Evolutionary conservation across 192 early-diverging fungal genomes (phyloP).

Genomic region (Rhizophagus prolifer): DNA sequence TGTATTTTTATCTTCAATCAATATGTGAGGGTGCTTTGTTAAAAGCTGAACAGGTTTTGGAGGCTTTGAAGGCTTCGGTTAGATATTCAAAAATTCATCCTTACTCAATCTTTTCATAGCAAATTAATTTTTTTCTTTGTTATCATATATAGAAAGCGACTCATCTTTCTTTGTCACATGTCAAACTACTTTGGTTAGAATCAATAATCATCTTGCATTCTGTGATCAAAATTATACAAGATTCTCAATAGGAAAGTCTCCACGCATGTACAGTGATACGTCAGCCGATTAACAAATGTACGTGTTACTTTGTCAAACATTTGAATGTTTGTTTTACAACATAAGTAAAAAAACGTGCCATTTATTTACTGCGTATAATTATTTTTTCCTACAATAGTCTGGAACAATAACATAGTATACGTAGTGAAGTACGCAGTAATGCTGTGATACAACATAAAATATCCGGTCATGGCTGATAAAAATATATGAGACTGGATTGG

Average conservation of each 20-base stretch:
- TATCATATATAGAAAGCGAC: not conserved
- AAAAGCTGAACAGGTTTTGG: not conserved
- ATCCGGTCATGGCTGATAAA: not conserved
- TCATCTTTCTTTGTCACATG: not conserved
- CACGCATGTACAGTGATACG: not conserved
- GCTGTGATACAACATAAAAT: not conserved
- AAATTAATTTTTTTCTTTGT: not conserved
- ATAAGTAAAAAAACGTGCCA: not conserved
- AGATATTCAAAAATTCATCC: not conserved
- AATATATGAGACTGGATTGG: not conserved
- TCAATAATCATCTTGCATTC: constrained; percentile 2
- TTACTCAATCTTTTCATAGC: not conserved
- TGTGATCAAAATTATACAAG: not conserved
- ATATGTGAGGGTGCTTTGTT: not conserved
- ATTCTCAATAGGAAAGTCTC: not conserved
- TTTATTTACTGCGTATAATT: not conserved
- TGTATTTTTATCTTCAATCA: not conserved
- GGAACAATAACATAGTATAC: not conserved
- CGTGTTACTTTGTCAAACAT: not conserved
- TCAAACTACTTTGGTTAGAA: constrained; percentile 16
- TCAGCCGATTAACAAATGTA: not conserved
- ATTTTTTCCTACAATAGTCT: not conserved
- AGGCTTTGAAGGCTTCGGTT: not conserved
- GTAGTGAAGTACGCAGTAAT: not conserved
- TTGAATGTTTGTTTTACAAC: not conserved